Conservation (phyloP, 805 yeast genomes). For the Saccharomycopsis selenospora region DNA sequence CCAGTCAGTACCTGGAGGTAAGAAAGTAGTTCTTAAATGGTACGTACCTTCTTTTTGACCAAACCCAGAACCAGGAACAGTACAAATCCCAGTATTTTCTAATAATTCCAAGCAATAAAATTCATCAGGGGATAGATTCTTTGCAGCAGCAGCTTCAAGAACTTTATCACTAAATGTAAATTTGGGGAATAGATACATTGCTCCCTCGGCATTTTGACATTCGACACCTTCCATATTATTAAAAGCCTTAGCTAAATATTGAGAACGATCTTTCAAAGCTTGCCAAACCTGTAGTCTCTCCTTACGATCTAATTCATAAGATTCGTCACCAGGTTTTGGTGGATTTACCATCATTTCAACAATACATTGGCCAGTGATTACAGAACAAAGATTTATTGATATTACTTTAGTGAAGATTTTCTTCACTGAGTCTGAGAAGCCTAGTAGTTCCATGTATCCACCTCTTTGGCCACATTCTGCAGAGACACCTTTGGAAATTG, state of each 20-base stretch:
- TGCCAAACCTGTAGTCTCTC: slow-evolving; percentile 60
- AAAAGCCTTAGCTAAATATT: slow-evolving; percentile 62
- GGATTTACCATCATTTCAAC: slow-evolving; percentile 93
- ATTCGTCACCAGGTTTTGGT: slow-evolving; percentile 70
- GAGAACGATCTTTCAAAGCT: slow-evolving; percentile 58
- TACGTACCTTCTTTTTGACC: slow-evolving; percentile 87
- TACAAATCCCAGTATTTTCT: slow-evolving; percentile 89
- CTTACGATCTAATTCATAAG: slow-evolving; percentile 54
- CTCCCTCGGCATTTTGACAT: slow-evolving; percentile 91
- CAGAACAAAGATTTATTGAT: slow-evolving; percentile 87
- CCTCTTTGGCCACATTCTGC: slow-evolving; percentile 99
- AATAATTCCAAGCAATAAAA: slow-evolving; percentile 79
- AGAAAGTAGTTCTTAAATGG: slow-evolving; percentile 93
- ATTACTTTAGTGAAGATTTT: slow-evolving; percentile 77
- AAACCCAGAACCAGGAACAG: slow-evolving; percentile 96
- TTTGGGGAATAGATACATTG: slow-evolving; percentile 93
- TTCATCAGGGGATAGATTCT: slow-evolving; percentile 67
- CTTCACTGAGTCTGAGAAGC: slow-evolving; percentile 63
- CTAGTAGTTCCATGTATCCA: slow-evolving; percentile 92
- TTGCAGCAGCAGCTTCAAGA: slow-evolving; percentile 48
- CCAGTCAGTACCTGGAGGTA: slow-evolving; percentile 94
- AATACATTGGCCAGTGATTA: slow-evolving; percentile 89
- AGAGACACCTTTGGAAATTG: slow-evolving; percentile 95
- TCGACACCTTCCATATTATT: slow-evolving; percentile 68
- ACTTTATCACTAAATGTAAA: slow-evolving; percentile 61